A percentile compares a stretch with the other conserved stretches of the same genome.
Conservation (phyloP, 495 filamentous ascomycete species). For the Annulohypoxylon stygium region DNA sequence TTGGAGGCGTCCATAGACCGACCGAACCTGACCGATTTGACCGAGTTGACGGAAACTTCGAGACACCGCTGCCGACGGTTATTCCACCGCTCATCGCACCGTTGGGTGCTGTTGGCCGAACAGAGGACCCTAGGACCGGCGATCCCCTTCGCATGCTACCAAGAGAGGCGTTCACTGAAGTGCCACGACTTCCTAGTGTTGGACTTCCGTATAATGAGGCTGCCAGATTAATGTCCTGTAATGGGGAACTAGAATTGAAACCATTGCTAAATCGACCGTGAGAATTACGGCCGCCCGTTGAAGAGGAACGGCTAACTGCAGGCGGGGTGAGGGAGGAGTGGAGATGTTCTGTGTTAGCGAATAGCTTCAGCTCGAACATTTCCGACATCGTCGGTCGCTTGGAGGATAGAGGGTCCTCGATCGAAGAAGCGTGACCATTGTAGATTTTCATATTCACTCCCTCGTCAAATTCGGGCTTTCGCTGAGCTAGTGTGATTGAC, state of each 20-base stretch:
- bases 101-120: conserved; percentile 22
- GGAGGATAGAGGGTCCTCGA: conserved; percentile 44
- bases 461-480: conserved; percentile 63
- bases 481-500: conserved; percentile 89
- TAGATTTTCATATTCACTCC: conserved; percentile 31
- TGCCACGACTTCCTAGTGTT: conserved; percentile 40
- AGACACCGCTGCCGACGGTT: conserved; percentile 53
- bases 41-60: conserved; percentile 49
- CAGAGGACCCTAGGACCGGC: conserved; percentile 15
- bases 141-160: conserved; percentile 51
- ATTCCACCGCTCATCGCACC: conserved; percentile 48
- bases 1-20: conserved; percentile 58
- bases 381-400: conserved; percentile 41
- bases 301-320: conserved; percentile 40
- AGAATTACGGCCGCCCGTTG: conserved; percentile 39
- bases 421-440: conserved; percentile 47
- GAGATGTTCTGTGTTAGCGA: conserved; percentile 86
- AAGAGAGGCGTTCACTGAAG: conserved; percentile 51
- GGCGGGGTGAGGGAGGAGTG: conserved; percentile 63
- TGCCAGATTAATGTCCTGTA: conserved; percentile 41
- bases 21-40: conserved; percentile 45
- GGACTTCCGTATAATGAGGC: conserved; percentile 52
- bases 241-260: conserved; percentile 30
- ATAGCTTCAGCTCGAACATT: conserved; percentile 79
- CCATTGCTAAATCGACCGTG: conserved; percentile 32